Evolutionary conservation across 228 moss, liverwort and hornwort species (phyloP), one percentile per base, ranked within the genome.

Genomic region (Sphagnum magellanicum): DNA sequence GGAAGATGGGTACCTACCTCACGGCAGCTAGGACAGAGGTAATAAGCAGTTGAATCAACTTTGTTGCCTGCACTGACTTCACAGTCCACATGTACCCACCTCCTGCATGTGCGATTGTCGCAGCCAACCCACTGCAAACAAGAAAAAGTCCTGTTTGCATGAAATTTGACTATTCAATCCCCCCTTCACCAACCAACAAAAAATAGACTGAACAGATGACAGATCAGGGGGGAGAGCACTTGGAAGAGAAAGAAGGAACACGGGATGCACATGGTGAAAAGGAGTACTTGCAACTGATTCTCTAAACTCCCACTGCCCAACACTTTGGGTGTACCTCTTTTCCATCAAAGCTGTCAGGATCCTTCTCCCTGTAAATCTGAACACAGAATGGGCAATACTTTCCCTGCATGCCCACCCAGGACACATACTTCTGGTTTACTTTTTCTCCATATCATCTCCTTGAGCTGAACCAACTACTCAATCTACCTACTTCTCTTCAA

Each of bases 81-180:
- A 69, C 98, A 98, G 67, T 98, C 94, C 66, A 98, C 92, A 86
- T 98, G 98, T 55, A 98, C 98, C 98, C 98, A 98, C 59, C 98
- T 90, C 57, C 98, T 90, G 76, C 98, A 98, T 59, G 91, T 94
- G 64, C 94, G 90, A 74, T 98, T 94, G 83, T 98, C 98, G 78
- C 98, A 98, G 67, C 98, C 98, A 67, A 98, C 98, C 98, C 98
- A 98, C 98, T 98, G 90, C 32, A 72, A 55, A 55, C 55, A 55
- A 55, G 9, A 55, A 55, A 8, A 55, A 55, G 55, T 12, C 1
- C 32, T 32, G 32, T 32, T 32, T 32, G 32, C 32, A 32, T 32
- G 32, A 32, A 32, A 32, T 32, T 32, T 32, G 32, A 32, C 32
- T 32, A 3, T 32, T 3, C 32, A 3, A 32, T 32, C 32, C 32